phyloP scores from a whole-genome alignment of 768 basidiomycete genomes.

The Pulveroboletus sp. region DNA sequence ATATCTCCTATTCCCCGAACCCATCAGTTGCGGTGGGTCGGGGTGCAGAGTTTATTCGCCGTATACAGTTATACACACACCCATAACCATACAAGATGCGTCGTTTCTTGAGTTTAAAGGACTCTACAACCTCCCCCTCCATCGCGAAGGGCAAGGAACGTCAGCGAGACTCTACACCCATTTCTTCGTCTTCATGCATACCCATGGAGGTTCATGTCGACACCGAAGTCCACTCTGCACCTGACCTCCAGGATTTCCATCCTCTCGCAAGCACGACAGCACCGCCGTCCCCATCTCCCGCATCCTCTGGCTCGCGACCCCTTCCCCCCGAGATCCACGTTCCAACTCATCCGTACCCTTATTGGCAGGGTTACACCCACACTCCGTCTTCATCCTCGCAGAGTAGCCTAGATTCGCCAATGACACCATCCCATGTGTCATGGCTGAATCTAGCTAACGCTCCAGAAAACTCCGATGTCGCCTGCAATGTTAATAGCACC shows the following conservation, averaged over 20 bases:
- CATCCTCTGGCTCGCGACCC: constrained; percentile 15
- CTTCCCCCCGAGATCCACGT: constrained; percentile 32
- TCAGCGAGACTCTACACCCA: constrained; percentile 12
- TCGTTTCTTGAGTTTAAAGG: constrained; percentile 29
- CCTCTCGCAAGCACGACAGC: constrained; percentile 20
- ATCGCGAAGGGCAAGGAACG: constrained; percentile 24
- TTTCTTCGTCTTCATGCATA: neutral
- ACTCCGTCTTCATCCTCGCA: constrained; percentile 28
- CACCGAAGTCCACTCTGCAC: constrained; percentile 27
- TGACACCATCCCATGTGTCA: constrained; percentile 37
- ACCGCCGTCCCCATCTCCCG: constrained; percentile 15
- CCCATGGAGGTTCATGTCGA: constrained; percentile 26
- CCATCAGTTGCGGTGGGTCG: constrained; percentile 20
- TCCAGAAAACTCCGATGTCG: constrained; percentile 5
- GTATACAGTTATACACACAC: constrained; percentile 9
- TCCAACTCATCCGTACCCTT: constrained; percentile 31
- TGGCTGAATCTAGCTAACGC: constrained; percentile 28
- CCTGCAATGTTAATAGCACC: constrained; percentile 4
- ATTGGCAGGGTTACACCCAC: constrained; percentile 31
- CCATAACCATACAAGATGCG: constrained; percentile 24
- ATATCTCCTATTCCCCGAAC: constrained; percentile 7
- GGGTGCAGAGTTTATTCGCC: constrained; percentile 14
- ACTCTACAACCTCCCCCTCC: constrained; percentile 9
- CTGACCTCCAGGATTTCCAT: constrained; percentile 12
- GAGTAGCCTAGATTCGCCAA: constrained; percentile 29